These are phyloP conservation scores for Aspergillus nidulans DNA, from an alignment of 495 filamentous ascomycete species.

Conservation along the genomic window DNA sequence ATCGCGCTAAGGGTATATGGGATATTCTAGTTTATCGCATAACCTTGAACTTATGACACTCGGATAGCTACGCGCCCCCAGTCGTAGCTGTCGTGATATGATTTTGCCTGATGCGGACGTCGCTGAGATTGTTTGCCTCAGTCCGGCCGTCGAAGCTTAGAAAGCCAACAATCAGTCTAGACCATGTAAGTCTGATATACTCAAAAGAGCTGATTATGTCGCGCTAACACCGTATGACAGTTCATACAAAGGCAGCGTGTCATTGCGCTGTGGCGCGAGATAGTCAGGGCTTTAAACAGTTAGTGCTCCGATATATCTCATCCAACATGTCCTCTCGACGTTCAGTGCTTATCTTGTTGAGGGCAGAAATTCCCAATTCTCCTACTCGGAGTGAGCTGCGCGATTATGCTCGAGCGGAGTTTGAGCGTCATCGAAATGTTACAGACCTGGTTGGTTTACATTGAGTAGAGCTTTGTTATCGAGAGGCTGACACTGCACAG, in stretches of 20 bases:
- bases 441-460: conserved; percentile 58
- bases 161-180: conserved; percentile 37
- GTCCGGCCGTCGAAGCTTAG: conserved; percentile 33
- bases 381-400: conserved; percentile 60
- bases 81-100: conserved; percentile 9
- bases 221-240: conserved; percentile 20
- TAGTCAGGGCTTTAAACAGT: conserved; percentile 38
- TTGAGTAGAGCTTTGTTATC: background rate
- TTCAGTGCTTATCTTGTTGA: background rate
- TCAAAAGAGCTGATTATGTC: background rate
- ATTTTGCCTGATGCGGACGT: conserved; percentile 25
- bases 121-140: conserved; percentile 26
- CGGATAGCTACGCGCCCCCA: background rate
- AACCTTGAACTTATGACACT: background rate
- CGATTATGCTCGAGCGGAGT: conserved; percentile 69
- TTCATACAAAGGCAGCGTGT: conserved; percentile 42
- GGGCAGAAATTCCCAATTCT: conserved; percentile 37
- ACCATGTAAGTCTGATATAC: conserved; percentile 32
- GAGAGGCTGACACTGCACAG: conserved; percentile 21
- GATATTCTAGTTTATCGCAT: no score
- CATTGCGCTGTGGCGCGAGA: conserved; percentile 37
- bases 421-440: conserved; percentile 66
- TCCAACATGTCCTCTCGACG: background rate
- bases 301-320: conserved; percentile 6
- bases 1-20: no score